Percentiles rank a stretch among this genome's conserved stretches.
Evolutionary conservation across 2,329 filamentous ascomycete species (phyloP).

Genomic region (Fusarium duplospermum): DNA sequence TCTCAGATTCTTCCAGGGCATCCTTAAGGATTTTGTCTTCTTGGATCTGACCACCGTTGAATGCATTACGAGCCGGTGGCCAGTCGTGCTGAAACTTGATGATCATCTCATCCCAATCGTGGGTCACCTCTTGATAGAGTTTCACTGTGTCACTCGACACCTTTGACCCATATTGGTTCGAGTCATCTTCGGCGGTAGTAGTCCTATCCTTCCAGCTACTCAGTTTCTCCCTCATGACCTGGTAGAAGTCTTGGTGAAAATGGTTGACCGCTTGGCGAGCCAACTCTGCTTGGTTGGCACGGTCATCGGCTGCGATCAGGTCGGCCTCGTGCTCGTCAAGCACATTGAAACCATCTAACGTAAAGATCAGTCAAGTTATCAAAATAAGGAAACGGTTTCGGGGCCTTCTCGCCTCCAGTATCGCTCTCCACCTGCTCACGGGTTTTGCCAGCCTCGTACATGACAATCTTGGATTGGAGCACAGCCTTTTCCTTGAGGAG

Average conservation of each 20-base stretch:
- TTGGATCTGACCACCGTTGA: neutral
- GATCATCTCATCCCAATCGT: neutral
- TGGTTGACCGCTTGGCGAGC: neutral
- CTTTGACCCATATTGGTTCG: neutral
- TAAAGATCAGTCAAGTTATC: neutral
- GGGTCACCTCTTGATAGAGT: neutral
- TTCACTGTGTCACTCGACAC: neutral
- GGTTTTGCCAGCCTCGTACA: neutral
- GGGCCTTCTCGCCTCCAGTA: neutral
- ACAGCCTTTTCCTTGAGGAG: neutral
- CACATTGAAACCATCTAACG: neutral
- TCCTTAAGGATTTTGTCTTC: neutral
- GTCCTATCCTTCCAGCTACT: neutral
- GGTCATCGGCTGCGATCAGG: neutral
- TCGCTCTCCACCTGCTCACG: neutral
- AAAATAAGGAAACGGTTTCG: neutral
- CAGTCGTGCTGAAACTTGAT: neutral
- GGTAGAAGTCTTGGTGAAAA: slow-evolving; percentile 4
- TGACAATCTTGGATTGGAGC: neutral
- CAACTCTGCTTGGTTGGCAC: neutral
- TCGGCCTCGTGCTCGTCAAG: neutral
- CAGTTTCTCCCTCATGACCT: neutral
- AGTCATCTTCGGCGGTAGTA: neutral
- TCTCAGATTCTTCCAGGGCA: neutral
- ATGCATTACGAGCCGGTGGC: neutral